Conservation (phyloP, 2,329 filamentous ascomycete species). For the Diaporthe citrichinensis region DNA sequence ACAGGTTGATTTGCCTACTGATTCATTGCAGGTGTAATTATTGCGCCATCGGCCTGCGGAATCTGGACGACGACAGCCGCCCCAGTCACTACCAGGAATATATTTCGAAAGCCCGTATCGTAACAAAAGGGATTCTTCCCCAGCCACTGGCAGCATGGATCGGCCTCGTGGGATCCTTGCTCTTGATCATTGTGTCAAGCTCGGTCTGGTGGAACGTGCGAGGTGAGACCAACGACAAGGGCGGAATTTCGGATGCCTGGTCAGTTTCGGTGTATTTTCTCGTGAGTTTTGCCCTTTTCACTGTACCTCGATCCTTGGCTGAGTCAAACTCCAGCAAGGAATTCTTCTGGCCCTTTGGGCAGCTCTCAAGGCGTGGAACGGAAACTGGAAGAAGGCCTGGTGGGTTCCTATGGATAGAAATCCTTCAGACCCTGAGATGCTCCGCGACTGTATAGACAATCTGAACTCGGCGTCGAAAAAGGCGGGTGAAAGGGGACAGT, state of each 20-base stretch:
- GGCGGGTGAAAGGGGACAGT: slow-evolving; percentile 3
- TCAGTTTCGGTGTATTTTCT: slow-evolving; percentile 28
- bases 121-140: slow-evolving; percentile 27
- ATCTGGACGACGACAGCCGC: not conserved
- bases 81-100: slow-evolving; percentile 17
- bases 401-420: slow-evolving; percentile 23
- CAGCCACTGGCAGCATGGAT: slow-evolving; percentile 34
- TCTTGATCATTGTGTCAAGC: slow-evolving; percentile 31
- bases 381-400: slow-evolving; percentile 17
- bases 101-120: not conserved
- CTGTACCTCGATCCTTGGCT: not conserved
- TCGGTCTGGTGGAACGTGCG: slow-evolving; percentile 34
- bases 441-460: slow-evolving; percentile 9
- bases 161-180: slow-evolving; percentile 28
- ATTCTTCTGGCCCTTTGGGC: slow-evolving; percentile 7
- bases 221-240: not conserved
- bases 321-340: not conserved
- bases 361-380: slow-evolving; percentile 12
- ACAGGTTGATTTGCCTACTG: not conserved
- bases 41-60: slow-evolving; percentile 9
- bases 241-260: slow-evolving; percentile 18
- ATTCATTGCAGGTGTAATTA: slow-evolving; percentile 24
- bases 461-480: slow-evolving; percentile 17
- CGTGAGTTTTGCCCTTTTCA: not conserved
- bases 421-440: slow-evolving; percentile 15